A percentile compares a stretch with the other conserved stretches of the same genome.
Conservation (phyloP, 495 filamentous ascomycete species). For the Acidomyces sp. region DNA sequence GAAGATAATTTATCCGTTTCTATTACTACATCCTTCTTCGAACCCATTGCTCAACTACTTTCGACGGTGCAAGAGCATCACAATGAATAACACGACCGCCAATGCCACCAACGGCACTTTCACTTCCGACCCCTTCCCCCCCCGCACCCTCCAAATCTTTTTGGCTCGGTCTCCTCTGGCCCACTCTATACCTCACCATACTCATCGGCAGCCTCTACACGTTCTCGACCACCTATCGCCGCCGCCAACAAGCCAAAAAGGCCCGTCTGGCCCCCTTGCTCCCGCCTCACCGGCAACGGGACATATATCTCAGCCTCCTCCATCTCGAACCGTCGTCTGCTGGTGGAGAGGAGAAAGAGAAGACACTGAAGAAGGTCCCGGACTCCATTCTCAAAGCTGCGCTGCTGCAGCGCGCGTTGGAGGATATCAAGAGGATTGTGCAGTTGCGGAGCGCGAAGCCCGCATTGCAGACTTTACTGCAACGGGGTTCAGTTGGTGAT, state of each 20-base stretch:
- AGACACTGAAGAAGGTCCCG: conserved; percentile 54
- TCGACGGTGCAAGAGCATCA: no score
- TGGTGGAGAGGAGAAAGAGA: conserved; percentile 44
- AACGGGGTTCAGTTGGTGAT: conserved; percentile 86
- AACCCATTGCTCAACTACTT: no score
- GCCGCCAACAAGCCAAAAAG: conserved; percentile 75
- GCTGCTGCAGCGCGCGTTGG: conserved; percentile 74
- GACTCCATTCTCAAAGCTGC: conserved; percentile 80
- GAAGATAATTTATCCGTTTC: no score
- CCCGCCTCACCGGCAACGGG: conserved; percentile 70
- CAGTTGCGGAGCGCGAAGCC: conserved; percentile 73
- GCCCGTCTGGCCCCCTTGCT: conserved; percentile 87
- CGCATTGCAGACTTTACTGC: conserved; percentile 65
- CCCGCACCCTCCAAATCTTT: conserved; percentile 9
- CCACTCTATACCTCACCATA: conserved; percentile 75
- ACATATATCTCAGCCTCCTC: conserved; percentile 85
- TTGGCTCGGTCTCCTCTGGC: conserved; percentile 68
- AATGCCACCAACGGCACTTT: conserved; percentile 14
- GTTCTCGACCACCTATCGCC: conserved; percentile 84
- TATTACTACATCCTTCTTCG: no score
- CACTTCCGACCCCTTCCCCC: conserved; percentile 7
- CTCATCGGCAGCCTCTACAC: conserved; percentile 77
- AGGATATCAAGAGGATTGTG: conserved; percentile 84
- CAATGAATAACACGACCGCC: conserved; percentile 15
- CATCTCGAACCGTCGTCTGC: conserved; percentile 54